These are phyloP conservation scores for Trichoderma pleuroti DNA, from an alignment of 2,329 filamentous ascomycete species.

Conservation along the genomic window DNA sequence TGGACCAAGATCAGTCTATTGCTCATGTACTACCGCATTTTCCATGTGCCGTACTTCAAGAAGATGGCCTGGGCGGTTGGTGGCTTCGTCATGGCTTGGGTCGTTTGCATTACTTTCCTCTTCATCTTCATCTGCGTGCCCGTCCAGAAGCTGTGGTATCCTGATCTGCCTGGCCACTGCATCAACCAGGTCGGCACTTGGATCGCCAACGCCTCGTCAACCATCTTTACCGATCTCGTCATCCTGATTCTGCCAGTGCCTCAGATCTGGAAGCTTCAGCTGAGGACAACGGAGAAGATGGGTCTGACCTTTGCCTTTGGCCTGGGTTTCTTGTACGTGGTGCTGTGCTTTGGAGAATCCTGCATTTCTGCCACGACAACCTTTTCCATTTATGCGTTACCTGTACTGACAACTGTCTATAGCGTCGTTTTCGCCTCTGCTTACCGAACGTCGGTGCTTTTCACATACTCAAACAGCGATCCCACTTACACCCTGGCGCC, in stretches of 20 bases:
- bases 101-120: conserved; percentile 45
- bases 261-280: conserved; percentile 44
- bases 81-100: conserved; percentile 45
- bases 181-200: conserved; percentile 49
- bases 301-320: conserved; percentile 43
- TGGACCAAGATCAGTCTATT: conserved; percentile 50
- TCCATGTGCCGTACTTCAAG: conserved; percentile 43
- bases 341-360: not conserved
- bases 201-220: conserved; percentile 47
- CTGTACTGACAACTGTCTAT: not conserved
- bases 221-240: conserved; percentile 44
- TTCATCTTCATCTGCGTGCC: conserved; percentile 53
- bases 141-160: conserved; percentile 48
- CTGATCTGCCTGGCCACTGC: conserved; percentile 42
- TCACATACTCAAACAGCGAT: conserved; percentile 40
- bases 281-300: conserved; percentile 41
- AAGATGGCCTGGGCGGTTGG: conserved; percentile 40
- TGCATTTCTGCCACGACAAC: not conserved
- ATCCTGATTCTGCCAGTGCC: conserved; percentile 45
- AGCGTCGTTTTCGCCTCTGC: conserved; percentile 48
- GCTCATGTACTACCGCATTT: conserved; percentile 53
- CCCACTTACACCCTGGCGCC: conserved; percentile 45
- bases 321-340: conserved; percentile 43
- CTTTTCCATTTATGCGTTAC: not conserved
- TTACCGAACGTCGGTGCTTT: conserved; percentile 47